phyloP scores from a whole-genome alignment of 1,139 yeast genomes.

The Scheffersomyces insectosa region DNA sequence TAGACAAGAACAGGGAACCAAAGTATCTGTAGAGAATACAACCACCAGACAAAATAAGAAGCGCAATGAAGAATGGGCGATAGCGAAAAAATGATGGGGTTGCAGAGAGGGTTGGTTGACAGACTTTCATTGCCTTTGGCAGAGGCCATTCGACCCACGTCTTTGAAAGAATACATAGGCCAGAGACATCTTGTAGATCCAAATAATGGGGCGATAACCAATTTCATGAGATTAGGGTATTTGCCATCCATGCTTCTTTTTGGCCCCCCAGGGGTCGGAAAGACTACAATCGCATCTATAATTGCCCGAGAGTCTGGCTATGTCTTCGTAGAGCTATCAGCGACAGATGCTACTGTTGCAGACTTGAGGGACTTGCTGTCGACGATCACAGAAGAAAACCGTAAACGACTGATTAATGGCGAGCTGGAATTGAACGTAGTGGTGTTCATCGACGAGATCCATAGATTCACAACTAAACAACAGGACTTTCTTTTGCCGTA shows the following conservation, averaged over 20 bases:
- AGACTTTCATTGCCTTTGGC: slow-evolving; percentile 18
- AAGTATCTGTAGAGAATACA: too few relatives aligned
- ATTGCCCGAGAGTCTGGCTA: slow-evolving; percentile 35
- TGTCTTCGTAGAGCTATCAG: slow-evolving; percentile 41
- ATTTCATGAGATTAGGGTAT: slow-evolving; percentile 37
- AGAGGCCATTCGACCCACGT: slow-evolving; percentile 29
- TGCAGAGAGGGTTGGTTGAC: not conserved
- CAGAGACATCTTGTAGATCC: slow-evolving; percentile 35
- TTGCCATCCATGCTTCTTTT: slow-evolving; percentile 45
- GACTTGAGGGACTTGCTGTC: slow-evolving; percentile 29
- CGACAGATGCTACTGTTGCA: slow-evolving; percentile 36
- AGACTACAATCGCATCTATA: slow-evolving; percentile 44
- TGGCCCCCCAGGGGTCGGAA: slow-evolving; percentile 52
- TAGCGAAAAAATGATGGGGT: too few relatives aligned
- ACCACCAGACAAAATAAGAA: too few relatives aligned
- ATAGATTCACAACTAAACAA: slow-evolving; percentile 39
- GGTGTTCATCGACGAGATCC: slow-evolving; percentile 47
- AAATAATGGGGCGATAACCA: slow-evolving; percentile 29
- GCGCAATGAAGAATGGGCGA: too few relatives aligned
- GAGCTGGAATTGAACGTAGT: slow-evolving; percentile 26
- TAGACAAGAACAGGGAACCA: too few relatives aligned
- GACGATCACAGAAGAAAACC: slow-evolving; percentile 25
- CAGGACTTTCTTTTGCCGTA: slow-evolving; percentile 46
- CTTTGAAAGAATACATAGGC: slow-evolving; percentile 34
- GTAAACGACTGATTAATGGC: slow-evolving; percentile 14